These are phyloP conservation scores for Clavispora asparagi DNA, from an alignment of 805 yeast species.

Conservation along the genomic window DNA sequence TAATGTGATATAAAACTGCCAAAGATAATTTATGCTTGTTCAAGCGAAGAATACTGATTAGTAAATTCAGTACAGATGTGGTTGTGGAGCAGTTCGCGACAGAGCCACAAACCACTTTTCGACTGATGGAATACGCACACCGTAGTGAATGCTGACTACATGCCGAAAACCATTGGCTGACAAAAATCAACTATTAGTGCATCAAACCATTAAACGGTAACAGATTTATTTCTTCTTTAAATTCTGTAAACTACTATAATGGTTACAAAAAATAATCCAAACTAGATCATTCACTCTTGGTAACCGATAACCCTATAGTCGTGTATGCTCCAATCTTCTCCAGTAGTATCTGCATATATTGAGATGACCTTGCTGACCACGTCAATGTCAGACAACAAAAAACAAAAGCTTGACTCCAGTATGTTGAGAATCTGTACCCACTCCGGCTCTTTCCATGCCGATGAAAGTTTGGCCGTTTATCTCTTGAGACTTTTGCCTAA, in stretches of 20 bases:
- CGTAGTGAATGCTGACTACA: neutral
- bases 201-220: too few relatives aligned
- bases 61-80: too few relatives aligned
- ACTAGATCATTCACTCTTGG: too few relatives aligned
- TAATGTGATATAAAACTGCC: too few relatives aligned
- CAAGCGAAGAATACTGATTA: too few relatives aligned
- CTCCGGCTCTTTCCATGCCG: slow-evolving; percentile 95
- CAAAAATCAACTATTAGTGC: neutral
- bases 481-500: slow-evolving; percentile 71
- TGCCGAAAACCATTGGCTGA: neutral
- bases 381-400: slow-evolving; percentile 18
- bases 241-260: too few relatives aligned
- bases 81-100: too few relatives aligned
- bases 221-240: too few relatives aligned
- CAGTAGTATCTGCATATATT: neutral
- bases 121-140: neutral
- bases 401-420: slow-evolving; percentile 13
- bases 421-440: slow-evolving; percentile 76
- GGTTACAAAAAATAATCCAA: too few relatives aligned
- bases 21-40: too few relatives aligned
- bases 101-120: neutral
- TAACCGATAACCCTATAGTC: neutral
- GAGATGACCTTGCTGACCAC: slow-evolving; percentile 5
- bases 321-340: neutral
- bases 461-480: slow-evolving; percentile 90